These are phyloP conservation scores for Lactifluus subvellereus DNA, from an alignment of 768 basidiomycete genomes.

Conservation along the genomic window DNA sequence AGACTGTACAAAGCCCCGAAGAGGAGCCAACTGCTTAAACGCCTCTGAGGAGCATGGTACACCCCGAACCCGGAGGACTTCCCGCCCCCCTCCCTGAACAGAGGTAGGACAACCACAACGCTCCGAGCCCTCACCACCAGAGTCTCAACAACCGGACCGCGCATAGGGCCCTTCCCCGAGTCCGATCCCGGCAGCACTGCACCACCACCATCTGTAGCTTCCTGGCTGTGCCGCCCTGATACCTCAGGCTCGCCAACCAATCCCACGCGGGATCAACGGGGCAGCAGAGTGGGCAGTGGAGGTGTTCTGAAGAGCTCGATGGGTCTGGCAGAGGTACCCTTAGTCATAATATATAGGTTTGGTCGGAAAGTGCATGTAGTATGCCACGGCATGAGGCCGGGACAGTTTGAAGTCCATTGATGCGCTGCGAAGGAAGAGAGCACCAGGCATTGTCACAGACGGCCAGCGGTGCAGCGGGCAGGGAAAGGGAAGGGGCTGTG, in stretches of 20 bases:
- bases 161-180: too few species aligned
- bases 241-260: constrained; percentile 5
- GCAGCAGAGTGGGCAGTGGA: background rate
- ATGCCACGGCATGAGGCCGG: background rate
- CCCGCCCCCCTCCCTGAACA: background rate
- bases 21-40: too few species aligned
- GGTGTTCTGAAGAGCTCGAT: background rate
- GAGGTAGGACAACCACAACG: background rate
- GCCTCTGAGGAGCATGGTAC: too few species aligned
- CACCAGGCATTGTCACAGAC: constrained; percentile 69
- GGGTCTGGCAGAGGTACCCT: constrained; percentile 11
- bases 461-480: constrained; percentile 35
- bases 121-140: too few species aligned
- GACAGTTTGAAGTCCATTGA: constrained; percentile 45
- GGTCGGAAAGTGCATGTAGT: constrained; percentile 24
- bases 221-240: background rate
- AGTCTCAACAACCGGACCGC: too few species aligned
- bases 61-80: too few species aligned
- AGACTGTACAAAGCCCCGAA: too few species aligned
- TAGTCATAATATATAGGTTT: constrained; percentile 8
- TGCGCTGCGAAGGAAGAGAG: constrained; percentile 67
- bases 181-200: constrained; percentile 1
- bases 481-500: constrained; percentile 30
- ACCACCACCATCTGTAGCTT: background rate
- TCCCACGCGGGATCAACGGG: too few species aligned